Evolutionary conservation across 139 green algal species (phyloP).

Genomic region (Ulvella scutata): DNA sequence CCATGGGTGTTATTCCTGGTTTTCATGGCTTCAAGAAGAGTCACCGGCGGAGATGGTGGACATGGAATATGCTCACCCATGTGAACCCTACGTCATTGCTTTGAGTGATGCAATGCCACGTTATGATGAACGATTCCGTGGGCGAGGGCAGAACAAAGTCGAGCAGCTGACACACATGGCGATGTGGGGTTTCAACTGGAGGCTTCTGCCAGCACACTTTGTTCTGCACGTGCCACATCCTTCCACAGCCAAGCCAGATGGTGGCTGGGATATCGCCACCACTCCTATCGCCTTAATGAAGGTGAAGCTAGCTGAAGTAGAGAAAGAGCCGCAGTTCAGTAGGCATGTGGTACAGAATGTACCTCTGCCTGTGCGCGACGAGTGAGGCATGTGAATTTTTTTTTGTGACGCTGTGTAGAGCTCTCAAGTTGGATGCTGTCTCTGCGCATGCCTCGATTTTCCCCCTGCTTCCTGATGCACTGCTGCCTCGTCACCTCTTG

Average conservation of each 20-base stretch:
- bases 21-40: neutral
- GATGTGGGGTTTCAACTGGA: neutral
- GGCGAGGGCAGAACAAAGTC: neutral
- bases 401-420: too few relatives aligned
- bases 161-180: slow-evolving; percentile 1
- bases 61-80: neutral
- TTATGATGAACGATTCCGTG: neutral
- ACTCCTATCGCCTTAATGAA: neutral
- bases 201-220: neutral
- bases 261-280: neutral
- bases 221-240: neutral
- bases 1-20: neutral
- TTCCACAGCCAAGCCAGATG: neutral
- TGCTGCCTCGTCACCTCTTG: too few relatives aligned
- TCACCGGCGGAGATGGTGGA: neutral
- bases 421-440: too few relatives aligned
- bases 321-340: neutral
- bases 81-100: neutral
- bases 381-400: too few relatives aligned
- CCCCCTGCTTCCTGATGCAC: too few relatives aligned
- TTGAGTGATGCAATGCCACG: neutral
- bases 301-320: neutral
- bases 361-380: neutral
- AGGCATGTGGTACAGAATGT: neutral
- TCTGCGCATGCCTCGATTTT: too few relatives aligned